These are phyloP conservation scores for Vigna unguiculata DNA, from an alignment of 306 rosid species.

Conservation along the genomic window DNA sequence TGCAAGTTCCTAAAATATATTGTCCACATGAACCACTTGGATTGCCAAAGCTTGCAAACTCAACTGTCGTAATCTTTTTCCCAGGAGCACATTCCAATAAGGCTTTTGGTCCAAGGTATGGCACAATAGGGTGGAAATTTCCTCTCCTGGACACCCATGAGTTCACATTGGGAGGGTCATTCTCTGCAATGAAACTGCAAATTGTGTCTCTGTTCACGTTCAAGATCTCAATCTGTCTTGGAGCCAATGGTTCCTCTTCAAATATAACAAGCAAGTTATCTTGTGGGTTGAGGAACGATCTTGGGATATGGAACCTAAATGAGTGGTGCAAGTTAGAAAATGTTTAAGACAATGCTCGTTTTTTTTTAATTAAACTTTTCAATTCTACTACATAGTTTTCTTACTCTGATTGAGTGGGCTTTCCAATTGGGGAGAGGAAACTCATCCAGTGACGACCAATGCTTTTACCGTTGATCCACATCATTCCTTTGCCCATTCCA, in stretches of 20 bases:
- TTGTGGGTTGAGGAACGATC: conserved; percentile 57
- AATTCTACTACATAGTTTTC: background rate
- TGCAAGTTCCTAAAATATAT: conserved; percentile 57
- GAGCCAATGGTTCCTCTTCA: conserved; percentile 66
- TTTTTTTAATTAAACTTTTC: conserved; percentile 21
- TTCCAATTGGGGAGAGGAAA: conserved; percentile 63
- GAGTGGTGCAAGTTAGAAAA: background rate
- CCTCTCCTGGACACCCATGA: conserved; percentile 59
- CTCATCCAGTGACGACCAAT: conserved; percentile 88
- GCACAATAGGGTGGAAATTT: conserved; percentile 25
- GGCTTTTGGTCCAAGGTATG: conserved; percentile 38
- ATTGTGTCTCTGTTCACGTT: conserved; percentile 73
- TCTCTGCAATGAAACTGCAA: conserved; percentile 61
- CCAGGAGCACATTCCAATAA: conserved; percentile 52
- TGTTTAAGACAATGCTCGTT: conserved; percentile 12
- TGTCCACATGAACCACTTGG: conserved; percentile 70
- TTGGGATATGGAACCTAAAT: conserved; percentile 79
- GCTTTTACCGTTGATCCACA: conserved; percentile 81
- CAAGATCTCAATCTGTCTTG: conserved; percentile 59
- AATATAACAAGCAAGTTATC: conserved; percentile 70
- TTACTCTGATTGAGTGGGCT: conserved; percentile 75
- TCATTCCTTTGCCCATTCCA: conserved; percentile 84
- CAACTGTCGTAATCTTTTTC: conserved; percentile 56
- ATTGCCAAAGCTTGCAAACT: conserved; percentile 84
- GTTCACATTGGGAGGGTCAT: conserved; percentile 64